Conservation (phyloP, 441 rosid genomes). For the Rhodomyrtus psidioides region DNA sequence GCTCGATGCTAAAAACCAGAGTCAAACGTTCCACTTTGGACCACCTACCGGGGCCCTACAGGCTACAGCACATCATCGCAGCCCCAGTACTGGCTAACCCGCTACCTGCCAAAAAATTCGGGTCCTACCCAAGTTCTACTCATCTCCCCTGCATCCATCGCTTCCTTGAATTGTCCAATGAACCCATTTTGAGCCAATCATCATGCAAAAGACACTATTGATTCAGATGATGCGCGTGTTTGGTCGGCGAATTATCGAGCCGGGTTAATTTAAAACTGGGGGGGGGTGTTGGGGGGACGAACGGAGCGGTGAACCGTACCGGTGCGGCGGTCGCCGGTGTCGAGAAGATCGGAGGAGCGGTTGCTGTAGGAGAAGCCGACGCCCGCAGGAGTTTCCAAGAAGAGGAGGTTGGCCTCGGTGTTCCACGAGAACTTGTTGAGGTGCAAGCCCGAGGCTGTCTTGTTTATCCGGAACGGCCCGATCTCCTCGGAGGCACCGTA, state of each 20-base stretch:
- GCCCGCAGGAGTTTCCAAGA: slow-evolving; percentile 95
- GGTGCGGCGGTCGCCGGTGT: slow-evolving; percentile 81
- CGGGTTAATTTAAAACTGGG: neutral
- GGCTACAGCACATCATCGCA: neutral
- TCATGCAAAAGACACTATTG: neutral
- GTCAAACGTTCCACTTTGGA: neutral
- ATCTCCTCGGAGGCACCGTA: slow-evolving; percentile 94
- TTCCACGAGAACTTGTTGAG: slow-evolving; percentile 92
- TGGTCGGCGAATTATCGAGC: neutral
- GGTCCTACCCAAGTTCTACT: neutral
- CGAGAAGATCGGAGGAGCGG: slow-evolving; percentile 61
- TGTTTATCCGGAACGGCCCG: slow-evolving; percentile 85
- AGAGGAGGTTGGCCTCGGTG: slow-evolving; percentile 72
- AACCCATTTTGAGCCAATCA: neutral
- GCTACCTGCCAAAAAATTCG: neutral
- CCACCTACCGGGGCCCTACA: neutral
- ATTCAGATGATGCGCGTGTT: neutral
- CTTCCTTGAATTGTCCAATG: neutral
- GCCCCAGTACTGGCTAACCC: neutral
- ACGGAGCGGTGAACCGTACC: slow-evolving; percentile 25
- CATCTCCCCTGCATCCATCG: neutral
- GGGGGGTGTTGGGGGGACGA: too few species aligned
- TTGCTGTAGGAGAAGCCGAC: slow-evolving; percentile 96
- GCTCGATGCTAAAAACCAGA: neutral
- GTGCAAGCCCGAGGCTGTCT: slow-evolving; percentile 65